Evolutionary conservation across 495 filamentous ascomycete genomes (phyloP).

Genomic region (Apiosordaria backusii): DNA sequence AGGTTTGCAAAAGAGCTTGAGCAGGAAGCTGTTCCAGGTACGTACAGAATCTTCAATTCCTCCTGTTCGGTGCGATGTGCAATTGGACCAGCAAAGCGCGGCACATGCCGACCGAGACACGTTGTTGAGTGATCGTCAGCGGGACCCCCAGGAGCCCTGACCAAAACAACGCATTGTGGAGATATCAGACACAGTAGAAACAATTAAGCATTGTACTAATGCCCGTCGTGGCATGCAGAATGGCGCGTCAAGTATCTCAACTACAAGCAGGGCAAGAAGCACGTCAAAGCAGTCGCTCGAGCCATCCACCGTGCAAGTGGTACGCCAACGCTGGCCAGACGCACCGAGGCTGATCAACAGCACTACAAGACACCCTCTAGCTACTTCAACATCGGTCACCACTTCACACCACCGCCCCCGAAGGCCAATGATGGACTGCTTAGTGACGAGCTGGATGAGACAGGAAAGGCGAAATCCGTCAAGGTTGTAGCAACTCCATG

Average conservation of each 20-base stretch:
- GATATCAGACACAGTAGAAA: background rate
- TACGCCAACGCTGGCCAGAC: conserved; percentile 41
- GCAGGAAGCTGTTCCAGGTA: conserved; percentile 73
- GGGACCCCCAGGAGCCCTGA: background rate
- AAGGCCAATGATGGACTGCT: background rate
- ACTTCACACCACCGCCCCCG: conserved; percentile 18
- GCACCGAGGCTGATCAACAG: conserved; percentile 21
- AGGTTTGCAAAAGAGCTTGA: conserved; percentile 73
- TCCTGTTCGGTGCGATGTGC: background rate
- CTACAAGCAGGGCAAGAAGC: conserved; percentile 92
- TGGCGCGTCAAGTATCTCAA: conserved; percentile 90
- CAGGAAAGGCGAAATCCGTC: background rate
- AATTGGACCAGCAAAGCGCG: background rate
- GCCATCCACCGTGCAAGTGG: conserved; percentile 63
- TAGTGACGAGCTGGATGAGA: background rate
- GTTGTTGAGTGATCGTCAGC: background rate
- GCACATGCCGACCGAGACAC: background rate
- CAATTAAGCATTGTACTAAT: conserved; percentile 1
- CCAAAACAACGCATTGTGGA: background rate
- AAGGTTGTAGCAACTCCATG: background rate
- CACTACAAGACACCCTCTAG: conserved; percentile 22
- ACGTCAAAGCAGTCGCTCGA: conserved; percentile 73
- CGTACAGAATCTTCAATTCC: conserved; percentile 15
- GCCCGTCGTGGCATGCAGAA: conserved; percentile 43
- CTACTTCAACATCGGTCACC: conserved; percentile 17